Evolutionary conservation across 805 yeast species (phyloP), one percentile per base, ranked within the genome.

Genomic region (Yamadazyma phyllophila): DNA sequence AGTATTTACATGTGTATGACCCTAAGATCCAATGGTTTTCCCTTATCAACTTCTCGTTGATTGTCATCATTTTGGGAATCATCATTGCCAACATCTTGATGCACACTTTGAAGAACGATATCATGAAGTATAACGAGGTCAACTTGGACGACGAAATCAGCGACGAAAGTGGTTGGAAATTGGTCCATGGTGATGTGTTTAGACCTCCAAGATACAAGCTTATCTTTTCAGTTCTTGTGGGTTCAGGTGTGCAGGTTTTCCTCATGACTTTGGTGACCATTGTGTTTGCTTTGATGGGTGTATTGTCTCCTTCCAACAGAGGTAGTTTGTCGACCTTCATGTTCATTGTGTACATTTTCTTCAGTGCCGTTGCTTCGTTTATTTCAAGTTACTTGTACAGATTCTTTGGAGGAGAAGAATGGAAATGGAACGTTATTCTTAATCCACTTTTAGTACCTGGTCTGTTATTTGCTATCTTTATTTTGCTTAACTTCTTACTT

Each of bases 21-120:
- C 95, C 97, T 46, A 85, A 85, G 61, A 87, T 94, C 56, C 97
- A 94, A 69, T 92, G 98, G 97, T 88, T 90, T 58, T 89, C 97
- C 1, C 78, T 94, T 56, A 70, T 90, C 54, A 90, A 90, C 68
- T 89, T 95, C 51, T 82, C 96, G 3, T 64, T 91, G 45, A 80
- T 92, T 57, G 97, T 90, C 7, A 50, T 88, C 8, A 78, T 87
- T 53, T 73, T 94, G 51, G 85, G 94, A 3, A 70, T 83, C 31
- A 80, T 90, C 50, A 88, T 90, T 66, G 82, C 83, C 10, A 92
- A 90, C 58, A 81, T 88, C 47, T 73, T 94, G 53, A 67, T 84
- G 49, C 80, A 88, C 56, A 87, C 96, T 34, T 75, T 94, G 61
- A 85, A 81, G 61, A 84, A 80, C 60, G 99, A 94, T 63, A 88